These are phyloP conservation scores for Globisporangium paddicum DNA, from an alignment of 352 stramenopile genomes.

Conservation along the genomic window DNA sequence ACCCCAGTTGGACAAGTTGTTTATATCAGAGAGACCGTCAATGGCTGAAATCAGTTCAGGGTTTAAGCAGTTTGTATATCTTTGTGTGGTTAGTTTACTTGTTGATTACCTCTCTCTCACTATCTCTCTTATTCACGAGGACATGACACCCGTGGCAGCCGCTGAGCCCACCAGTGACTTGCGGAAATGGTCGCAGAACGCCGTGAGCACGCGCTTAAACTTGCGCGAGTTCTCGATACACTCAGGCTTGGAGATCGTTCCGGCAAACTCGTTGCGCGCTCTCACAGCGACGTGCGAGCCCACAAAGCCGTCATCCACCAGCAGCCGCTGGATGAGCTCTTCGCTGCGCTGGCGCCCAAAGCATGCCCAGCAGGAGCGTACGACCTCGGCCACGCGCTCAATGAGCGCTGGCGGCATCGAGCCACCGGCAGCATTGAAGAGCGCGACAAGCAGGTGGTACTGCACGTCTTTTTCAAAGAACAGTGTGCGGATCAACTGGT, in stretches of 20 bases:
- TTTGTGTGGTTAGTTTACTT: not conserved
- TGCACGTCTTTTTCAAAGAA: constrained; percentile 80
- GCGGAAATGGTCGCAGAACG: constrained; percentile 79
- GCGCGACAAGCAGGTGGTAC: constrained; percentile 57
- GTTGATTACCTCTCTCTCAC: not conserved
- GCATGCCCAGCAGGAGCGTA: constrained; percentile 72
- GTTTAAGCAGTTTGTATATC: constrained; percentile 1
- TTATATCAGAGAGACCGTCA: not conserved
- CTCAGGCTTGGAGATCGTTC: constrained; percentile 49
- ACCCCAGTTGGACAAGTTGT: not conserved
- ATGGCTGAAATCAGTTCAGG: not conserved
- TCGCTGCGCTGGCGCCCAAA: constrained; percentile 62
- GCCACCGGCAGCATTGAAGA: constrained; percentile 61
- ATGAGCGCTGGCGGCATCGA: constrained; percentile 56
- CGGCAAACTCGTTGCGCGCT: constrained; percentile 51
- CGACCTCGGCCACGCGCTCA: constrained; percentile 61
- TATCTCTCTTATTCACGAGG: constrained; percentile 12
- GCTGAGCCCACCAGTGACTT: constrained; percentile 27
- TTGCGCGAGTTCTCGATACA: constrained; percentile 76
- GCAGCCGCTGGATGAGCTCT: constrained; percentile 48
- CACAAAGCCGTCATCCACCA: constrained; percentile 57
- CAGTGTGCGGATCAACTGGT: constrained; percentile 61
- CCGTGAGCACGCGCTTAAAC: constrained; percentile 67
- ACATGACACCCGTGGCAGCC: constrained; percentile 11
- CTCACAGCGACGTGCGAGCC: constrained; percentile 51